Evolutionary conservation across 805 yeast species (phyloP), one percentile per base, ranked within the genome.

Genomic region (Lipomyces lipofer): DNA sequence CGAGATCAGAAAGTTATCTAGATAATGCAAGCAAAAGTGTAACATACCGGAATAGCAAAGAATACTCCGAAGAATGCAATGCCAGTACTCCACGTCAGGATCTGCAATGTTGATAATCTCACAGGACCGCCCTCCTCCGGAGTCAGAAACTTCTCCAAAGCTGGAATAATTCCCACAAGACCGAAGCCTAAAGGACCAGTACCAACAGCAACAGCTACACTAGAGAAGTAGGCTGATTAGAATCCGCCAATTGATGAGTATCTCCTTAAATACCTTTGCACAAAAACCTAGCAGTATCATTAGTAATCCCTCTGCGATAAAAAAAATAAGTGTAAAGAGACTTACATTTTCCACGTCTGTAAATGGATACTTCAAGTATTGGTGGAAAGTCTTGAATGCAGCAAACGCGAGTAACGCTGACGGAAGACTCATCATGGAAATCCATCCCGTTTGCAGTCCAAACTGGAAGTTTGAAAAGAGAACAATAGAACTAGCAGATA

Each of bases 361-460:
- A 64, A 82, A 81, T 0, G 83, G 83, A 25, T 55, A 49, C 8
- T 51, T 21, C 19, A 60, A 29, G 19, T 53, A 38, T 9, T 47
- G 47, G 22, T 75, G 74, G 2, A 85, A 63, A 3, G 81, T 72
- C 63, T 84, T 88, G 74, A 91, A 92, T 17, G 86, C 73, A 0
- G 97, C 86, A 68, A 83, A 91, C 0, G 95, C 97, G 24, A 92
- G 71, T 49, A 92, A 71, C 0, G 98, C 97, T 3, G 96, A 85
- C 0, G 99, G 98, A 51, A 92, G 74, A 21, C 96, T 87, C 99
- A 92, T 94, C 99, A 92, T 92, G 9, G 97, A 89, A 4, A 94
- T 97, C 99, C 99, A 92, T 1, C 99, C 99, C 10, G 97, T 92
- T 67, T 92, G 99, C 19, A 92, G 74, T 1, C 98, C 99, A 68